Base-by-base conservation (phyloP, 169 alveolate genomes). In the Cryptosporidium bovis region DNA sequence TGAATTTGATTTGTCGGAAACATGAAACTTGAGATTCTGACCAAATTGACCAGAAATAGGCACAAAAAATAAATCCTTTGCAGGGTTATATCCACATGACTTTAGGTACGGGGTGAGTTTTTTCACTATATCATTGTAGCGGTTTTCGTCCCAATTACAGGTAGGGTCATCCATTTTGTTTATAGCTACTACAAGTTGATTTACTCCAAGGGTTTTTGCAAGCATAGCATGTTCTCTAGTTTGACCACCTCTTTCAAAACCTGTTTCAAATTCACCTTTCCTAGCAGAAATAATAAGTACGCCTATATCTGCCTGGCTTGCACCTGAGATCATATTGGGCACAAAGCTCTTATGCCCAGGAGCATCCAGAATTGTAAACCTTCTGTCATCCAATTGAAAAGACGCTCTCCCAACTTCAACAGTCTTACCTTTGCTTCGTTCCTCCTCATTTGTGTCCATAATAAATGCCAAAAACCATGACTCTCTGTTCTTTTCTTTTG, bases 341-440 rank as follows among this genome's bases (percentile, higher is more conserved):
- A 99, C 99, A 82, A 96, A 98, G 82, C 97, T 97, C 90, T 97
- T 95, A 94, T 99, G 99, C 10, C 99, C 99, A 0, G 99, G 99
- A 10, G 99, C 99, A 91, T 99, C 99, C 71, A 98, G 94, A 65
- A 99, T 96, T 12, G 99, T 98, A 92, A 97, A 98, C 51, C 99
- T 95, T 62, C 97, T 94, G 84, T 93, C 93, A 16, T 90, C 87
- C 2, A 99, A 96, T 71, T 94, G 97, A 83, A 99, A 97, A 69
- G 93, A 93, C 0, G 99, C 99, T 90, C 98, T 95, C 36, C 99
- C 99, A 27, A 98, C 99, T 90, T 98, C 99, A 53, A 98, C 99
- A 0, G 99, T 98, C 91, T 97, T 98, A 29, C 99, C 99, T 93
- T 93, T 91, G 12, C 95, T 97, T 82, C 99, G 92, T 92, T 98